Conservation (phyloP, 805 yeast genomes). For the Yarrowia keelungensis region DNA sequence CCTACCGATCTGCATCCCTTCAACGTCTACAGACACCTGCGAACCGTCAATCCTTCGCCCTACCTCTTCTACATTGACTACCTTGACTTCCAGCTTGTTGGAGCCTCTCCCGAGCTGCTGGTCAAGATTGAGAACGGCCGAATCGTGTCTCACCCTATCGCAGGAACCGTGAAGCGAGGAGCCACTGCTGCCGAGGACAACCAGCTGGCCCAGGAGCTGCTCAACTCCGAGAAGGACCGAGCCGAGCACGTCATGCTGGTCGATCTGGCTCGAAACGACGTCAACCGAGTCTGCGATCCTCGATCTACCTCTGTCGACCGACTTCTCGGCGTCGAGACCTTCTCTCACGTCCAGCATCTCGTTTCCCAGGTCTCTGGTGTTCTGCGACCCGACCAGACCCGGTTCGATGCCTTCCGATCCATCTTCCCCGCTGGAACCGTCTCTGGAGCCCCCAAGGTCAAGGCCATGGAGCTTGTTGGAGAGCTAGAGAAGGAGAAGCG, state of each 20-base stretch:
- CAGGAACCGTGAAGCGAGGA: slow-evolving; percentile 95
- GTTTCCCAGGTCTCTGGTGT: slow-evolving; percentile 95
- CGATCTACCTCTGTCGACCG: slow-evolving; percentile 84
- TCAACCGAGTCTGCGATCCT: slow-evolving; percentile 94
- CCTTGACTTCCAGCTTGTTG: slow-evolving; percentile 90
- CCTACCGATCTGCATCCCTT: slow-evolving; percentile 96
- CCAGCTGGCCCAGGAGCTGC: slow-evolving; percentile 71
- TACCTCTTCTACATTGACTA: slow-evolving; percentile 93
- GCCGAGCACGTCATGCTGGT: slow-evolving; percentile 99
- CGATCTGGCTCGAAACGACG: slow-evolving; percentile 95
- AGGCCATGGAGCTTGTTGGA: slow-evolving; percentile 93
- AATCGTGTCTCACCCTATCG: slow-evolving; percentile 94
- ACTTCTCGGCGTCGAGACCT: slow-evolving; percentile 86
- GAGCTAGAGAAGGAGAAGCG: slow-evolving; percentile 90
- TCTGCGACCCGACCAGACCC: slow-evolving; percentile 77
- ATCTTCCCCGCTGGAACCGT: slow-evolving; percentile 99
- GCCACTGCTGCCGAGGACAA: slow-evolving; percentile 92
- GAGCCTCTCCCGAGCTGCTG: slow-evolving; percentile 95
- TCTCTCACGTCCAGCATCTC: slow-evolving; percentile 95
- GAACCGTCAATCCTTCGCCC: slow-evolving; percentile 98
- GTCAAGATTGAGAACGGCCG: slow-evolving; percentile 83
- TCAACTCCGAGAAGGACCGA: slow-evolving; percentile 84
- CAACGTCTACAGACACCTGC: slow-evolving; percentile 90
- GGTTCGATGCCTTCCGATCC: slow-evolving; percentile 97
- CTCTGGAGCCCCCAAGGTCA: slow-evolving; percentile 97